phyloP scores from a whole-genome alignment of 1,139 yeast genomes.

The Hyphopichia fennica region DNA sequence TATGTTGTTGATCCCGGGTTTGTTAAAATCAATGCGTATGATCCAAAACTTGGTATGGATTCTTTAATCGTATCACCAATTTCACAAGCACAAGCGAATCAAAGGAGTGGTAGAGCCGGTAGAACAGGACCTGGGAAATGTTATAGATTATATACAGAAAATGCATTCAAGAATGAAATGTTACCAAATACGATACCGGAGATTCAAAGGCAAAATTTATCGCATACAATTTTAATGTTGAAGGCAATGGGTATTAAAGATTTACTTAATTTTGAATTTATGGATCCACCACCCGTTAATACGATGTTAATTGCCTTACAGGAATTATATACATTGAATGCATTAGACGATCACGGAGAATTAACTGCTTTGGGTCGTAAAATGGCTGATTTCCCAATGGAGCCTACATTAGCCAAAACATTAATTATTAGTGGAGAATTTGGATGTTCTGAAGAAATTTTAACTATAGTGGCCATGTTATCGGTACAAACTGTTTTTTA shows the following conservation, averaged over 20 bases:
- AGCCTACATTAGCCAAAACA: conserved; percentile 84
- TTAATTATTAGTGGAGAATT: conserved; percentile 71
- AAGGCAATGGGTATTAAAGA: conserved; percentile 96
- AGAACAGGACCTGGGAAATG: conserved; percentile 86
- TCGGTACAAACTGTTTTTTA: conserved; percentile 84
- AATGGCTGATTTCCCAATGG: conserved; percentile 96
- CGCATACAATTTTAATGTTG: conserved; percentile 82
- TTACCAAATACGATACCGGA: conserved; percentile 84
- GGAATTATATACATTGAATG: conserved; percentile 78
- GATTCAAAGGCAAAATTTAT: conserved; percentile 85
- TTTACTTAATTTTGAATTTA: conserved; percentile 75
- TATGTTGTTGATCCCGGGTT: conserved; percentile 83
- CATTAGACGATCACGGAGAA: conserved; percentile 76
- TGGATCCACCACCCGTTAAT: conserved; percentile 89
- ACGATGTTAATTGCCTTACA: conserved; percentile 78
- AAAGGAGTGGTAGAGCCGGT: conserved; percentile 83
- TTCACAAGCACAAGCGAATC: conserved; percentile 81
- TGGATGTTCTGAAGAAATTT: conserved; percentile 78
- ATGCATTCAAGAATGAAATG: conserved; percentile 75
- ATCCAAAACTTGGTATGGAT: conserved; percentile 77
- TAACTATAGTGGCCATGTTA: conserved; percentile 87
- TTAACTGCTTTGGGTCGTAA: conserved; percentile 73
- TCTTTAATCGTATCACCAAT: conserved; percentile 71
- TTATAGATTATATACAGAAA: conserved; percentile 70
- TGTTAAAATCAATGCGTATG: conserved; percentile 75